These are phyloP conservation scores for Penicillium sp. DNA, from an alignment of 2,329 filamentous ascomycete species.

Conservation along the genomic window DNA sequence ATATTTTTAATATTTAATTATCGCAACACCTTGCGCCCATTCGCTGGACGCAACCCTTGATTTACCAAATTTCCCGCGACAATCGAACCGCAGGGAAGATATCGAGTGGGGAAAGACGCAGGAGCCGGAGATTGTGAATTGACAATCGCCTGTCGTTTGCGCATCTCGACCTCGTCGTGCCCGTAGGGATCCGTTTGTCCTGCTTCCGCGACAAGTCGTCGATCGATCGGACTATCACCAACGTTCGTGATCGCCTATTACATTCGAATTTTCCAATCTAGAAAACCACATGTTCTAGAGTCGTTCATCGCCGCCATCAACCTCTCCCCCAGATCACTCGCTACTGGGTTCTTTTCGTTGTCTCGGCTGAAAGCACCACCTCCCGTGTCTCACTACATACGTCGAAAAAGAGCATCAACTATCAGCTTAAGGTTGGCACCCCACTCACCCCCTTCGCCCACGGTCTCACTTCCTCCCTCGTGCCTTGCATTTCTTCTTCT, in stretches of 20 bases:
- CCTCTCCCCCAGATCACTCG: background rate
- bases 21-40: slow-evolving; percentile 22
- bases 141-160: slow-evolving; percentile 24
- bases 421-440: slow-evolving; percentile 36
- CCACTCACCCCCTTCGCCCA: slow-evolving; percentile 31
- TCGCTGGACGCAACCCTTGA: slow-evolving; percentile 16
- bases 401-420: slow-evolving; percentile 7
- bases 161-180: slow-evolving; percentile 12
- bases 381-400: slow-evolving; percentile 4
- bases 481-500: slow-evolving; percentile 43
- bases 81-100: slow-evolving; percentile 4
- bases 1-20: slow-evolving; percentile 33
- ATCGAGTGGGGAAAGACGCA: slow-evolving; percentile 8
- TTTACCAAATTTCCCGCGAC: slow-evolving; percentile 3
- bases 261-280: background rate
- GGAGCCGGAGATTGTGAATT: slow-evolving; percentile 17
- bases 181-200: slow-evolving; percentile 21
- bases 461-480: slow-evolving; percentile 31
- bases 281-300: slow-evolving; percentile 4
- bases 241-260: background rate
- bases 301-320: slow-evolving; percentile 4
- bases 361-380: slow-evolving; percentile 26
- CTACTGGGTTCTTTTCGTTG: slow-evolving; percentile 12
- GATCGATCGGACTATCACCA: slow-evolving; percentile 7
- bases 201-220: slow-evolving; percentile 9